A percentile compares a stretch with the other conserved stretches of the same genome.
Evolutionary conservation across 2,329 filamentous ascomycete species (phyloP).

Genomic region (Colletotrichum camelliae): DNA sequence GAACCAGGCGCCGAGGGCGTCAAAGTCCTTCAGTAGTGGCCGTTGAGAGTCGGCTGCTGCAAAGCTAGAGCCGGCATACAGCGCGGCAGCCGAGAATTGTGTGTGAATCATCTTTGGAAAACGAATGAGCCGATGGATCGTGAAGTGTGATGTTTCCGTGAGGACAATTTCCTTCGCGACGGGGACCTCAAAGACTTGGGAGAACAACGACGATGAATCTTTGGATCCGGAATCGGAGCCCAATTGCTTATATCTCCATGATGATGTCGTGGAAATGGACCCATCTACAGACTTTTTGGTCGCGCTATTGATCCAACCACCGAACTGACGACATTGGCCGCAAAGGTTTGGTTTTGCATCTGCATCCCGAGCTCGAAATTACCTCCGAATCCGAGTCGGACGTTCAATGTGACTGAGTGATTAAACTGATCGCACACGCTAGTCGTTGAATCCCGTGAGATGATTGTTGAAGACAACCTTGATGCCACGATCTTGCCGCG

Average conservation of each 20-base stretch:
- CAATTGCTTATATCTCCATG: neutral
- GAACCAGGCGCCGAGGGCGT: neutral
- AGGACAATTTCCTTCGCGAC: neutral
- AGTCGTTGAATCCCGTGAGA: neutral
- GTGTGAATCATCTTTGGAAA: neutral
- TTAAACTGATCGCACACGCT: neutral
- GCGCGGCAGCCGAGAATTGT: too few relatives aligned
- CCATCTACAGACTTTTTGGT: neutral
- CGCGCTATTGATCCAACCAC: neutral
- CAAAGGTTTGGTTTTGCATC: neutral
- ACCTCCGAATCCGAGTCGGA: neutral
- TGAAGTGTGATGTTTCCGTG: neutral
- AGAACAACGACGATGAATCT: neutral
- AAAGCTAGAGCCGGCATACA: neutral
- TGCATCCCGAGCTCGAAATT: neutral
- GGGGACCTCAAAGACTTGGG: neutral
- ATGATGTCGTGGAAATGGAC: neutral
- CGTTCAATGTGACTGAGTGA: neutral
- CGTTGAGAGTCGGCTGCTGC: neutral
- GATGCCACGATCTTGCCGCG: neutral
- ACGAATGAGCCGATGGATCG: neutral
- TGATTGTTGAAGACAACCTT: neutral
- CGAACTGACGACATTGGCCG: neutral
- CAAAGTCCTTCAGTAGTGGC: neutral
- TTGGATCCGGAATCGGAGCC: neutral